These are phyloP conservation scores for Acacia confusa DNA, from an alignment of 306 rosid genomes.

Conservation along the genomic window DNA sequence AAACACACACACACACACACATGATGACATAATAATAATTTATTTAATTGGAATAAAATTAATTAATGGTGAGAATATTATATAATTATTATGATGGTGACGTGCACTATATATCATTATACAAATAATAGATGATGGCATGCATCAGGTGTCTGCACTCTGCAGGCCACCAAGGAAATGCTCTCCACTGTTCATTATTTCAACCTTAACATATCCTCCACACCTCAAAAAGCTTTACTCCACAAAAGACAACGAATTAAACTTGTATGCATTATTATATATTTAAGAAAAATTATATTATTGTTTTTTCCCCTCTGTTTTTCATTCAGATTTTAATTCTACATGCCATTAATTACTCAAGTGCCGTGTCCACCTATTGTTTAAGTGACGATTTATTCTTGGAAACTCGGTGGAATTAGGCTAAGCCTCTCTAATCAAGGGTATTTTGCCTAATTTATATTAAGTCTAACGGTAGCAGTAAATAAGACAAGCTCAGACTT, in stretches of 20 bases:
- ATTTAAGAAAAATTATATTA: no score
- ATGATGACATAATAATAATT: not conserved
- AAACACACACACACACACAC: no score
- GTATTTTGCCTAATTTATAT: no score
- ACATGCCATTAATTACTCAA: no score
- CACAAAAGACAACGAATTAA: not conserved
- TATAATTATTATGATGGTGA: not conserved
- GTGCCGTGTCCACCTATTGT: no score
- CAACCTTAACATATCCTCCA: slow-evolving; percentile 10
- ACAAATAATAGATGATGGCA: not conserved
- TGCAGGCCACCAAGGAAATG: slow-evolving; percentile 12
- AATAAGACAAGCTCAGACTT: no score
- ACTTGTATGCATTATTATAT: not conserved
- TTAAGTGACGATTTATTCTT: no score
- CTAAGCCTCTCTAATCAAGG: no score
- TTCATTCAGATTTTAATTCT: no score
- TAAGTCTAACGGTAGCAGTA: no score
- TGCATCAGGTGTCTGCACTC: slow-evolving; percentile 10
- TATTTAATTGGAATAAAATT: not conserved
- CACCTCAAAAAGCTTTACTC: not conserved
- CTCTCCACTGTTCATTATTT: not conserved
- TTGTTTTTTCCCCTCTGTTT: no score
- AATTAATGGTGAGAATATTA: not conserved
- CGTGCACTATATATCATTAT: not conserved
- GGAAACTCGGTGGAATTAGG: no score